Base-by-base conservation (phyloP, 345 rosid species). In the Syzygium oleosum region DNA sequence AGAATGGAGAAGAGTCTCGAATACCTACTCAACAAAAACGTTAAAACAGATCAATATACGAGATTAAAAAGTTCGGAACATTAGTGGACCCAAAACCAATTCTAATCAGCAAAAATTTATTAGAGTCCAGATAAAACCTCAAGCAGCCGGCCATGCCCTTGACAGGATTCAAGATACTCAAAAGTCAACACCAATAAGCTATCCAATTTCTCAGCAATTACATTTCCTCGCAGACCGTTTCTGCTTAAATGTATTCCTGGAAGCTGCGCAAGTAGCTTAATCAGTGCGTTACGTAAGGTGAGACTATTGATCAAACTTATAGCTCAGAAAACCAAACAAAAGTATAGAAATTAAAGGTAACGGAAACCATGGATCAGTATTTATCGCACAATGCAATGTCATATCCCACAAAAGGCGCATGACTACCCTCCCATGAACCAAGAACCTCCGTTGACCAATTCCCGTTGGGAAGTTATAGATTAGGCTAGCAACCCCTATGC, bases 161-260 rank as follows among this genome's bases (percentile, higher is more conserved):
- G 91, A 91, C 98, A 95, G 56, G 90, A 88, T 93, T 97, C 97
- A 88, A 97, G 96, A 93, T 97, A 94, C 91, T 95, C 97, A 88
- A 95, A 95, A 59, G 92, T 90, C 90, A 86, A 88, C 85, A 95
- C 95, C 96, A 97, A 93, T 91, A 97, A 89, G 84, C 92, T 91
- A 91, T 97, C 99, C 86, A 97, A 89, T 85, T 94, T 88, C 88
- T 94, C 95, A 85, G 96, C 97, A 78, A 89, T 88, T 23, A 77
- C 21, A 77, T 93, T 93, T 87, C 94, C 95, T 54, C 85, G 87
- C 80, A 94, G 88, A 56, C 87, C 88, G 90, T 85, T 92, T 84
- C 90, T 87, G 90, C 93, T 92, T 87, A 92, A 87, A 80, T 90
- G 78, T 43, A 88, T 91, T 52, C 88, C 90, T 59, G 91, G 93